Base-by-base conservation (phyloP, 1,139 yeast species). In the Arxiozyma slooffiae region DNA sequence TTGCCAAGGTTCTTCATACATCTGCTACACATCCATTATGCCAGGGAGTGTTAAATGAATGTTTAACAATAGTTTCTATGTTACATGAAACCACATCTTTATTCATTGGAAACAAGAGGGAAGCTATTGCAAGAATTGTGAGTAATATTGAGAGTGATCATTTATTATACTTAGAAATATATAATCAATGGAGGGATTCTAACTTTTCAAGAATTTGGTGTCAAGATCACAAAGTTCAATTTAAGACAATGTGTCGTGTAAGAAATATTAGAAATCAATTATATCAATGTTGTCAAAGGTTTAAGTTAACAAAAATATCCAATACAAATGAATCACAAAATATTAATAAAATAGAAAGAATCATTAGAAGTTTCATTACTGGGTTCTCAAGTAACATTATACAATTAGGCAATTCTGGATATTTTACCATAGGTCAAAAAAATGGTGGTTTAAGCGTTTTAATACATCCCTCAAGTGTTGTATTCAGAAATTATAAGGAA, bases 331-430 rank as follows among this genome's bases (percentile, higher is more conserved):
- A 7, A 23, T 16, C 17, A 7, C 17, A 22, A 23, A 24, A 40
- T 23, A 22, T 11, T 16, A 41, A 26, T 36, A 49, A 52, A 44
- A 57, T 60, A 50, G 52, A 52, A 23, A 57, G 67, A 18, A 58
- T 64, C 0, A 20, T 20, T 17, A 38, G 41, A 16, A 71, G 95
- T 1, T 72, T 92, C 3, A 74, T 84, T 0, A 72, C 94, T 0
- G 98, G 98, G 0, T 92, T 85, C 61, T 90, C 92, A 61, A 78
- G 87, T 42, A 83, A 92, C 57, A 71, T 86, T 1, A 95, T 94
- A 0, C 73, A 82, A 48, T 70, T 90, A 38, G 77, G 83, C 23
- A 76, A 78, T 48, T 75, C 78, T 61, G 96, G 97, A 0, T 90
- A 85, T 55, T 77, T 81, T 38, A 67, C 66, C 5, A 56, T 57